Conservation (phyloP, 2,329 filamentous ascomycete genomes). For the Leptosphaerulina australis region DNA sequence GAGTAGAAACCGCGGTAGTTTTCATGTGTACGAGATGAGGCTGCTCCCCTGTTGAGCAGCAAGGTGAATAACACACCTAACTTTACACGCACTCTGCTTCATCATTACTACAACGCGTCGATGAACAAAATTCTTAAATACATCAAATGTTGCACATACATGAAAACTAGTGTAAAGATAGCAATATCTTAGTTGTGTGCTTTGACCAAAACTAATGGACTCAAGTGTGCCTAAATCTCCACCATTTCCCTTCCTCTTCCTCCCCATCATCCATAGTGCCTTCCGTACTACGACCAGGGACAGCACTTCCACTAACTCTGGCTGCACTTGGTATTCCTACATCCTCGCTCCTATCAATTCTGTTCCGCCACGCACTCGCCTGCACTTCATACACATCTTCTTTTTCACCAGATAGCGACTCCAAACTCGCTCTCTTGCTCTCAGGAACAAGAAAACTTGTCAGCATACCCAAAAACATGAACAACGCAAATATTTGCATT, state of each 20-base stretch:
- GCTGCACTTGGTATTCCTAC: constrained; percentile 9
- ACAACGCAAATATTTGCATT: constrained; percentile 78
- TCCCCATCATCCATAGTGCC: constrained; percentile 16
- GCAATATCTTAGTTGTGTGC: no score
- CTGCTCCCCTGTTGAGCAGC: no score
- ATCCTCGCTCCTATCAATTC: constrained; percentile 8
- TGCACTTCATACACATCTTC: constrained; percentile 54
- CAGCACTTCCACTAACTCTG: constrained; percentile 21
- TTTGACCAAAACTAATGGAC: not conserved
- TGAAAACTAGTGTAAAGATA: no score
- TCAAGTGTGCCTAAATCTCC: constrained; percentile 25
- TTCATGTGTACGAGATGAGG: no score
- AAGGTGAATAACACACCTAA: no score
- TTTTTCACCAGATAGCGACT: constrained; percentile 70
- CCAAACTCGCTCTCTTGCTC: constrained; percentile 75
- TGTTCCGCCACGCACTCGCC: constrained; percentile 52
- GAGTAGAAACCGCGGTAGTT: no score
- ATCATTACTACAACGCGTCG: no score
- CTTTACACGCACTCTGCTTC: no score
- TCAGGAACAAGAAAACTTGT: constrained; percentile 76
- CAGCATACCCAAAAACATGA: constrained; percentile 76
- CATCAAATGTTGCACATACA: no score
- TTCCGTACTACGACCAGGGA: constrained; percentile 19
- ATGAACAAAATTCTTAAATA: no score
- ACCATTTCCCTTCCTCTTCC: constrained; percentile 30